phyloP scores from a whole-genome alignment of 2,329 filamentous ascomycete species.

The Hypoxylon sp. region DNA sequence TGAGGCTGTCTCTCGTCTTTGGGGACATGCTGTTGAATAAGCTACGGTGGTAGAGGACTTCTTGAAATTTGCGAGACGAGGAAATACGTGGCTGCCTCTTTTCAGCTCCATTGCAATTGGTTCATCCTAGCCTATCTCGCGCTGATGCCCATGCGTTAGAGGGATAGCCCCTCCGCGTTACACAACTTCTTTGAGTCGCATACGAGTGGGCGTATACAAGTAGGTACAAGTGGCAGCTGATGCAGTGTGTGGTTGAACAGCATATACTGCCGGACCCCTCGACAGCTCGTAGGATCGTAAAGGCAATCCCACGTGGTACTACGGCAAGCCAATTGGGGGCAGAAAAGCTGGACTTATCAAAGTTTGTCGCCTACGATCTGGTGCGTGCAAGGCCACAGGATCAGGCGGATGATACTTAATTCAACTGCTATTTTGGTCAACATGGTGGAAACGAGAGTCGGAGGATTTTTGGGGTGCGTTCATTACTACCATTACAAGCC shows the following conservation, averaged over 20 bases:
- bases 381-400: constrained; percentile 32
- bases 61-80: not conserved
- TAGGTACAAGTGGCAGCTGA: constrained; percentile 32
- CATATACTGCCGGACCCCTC: constrained; percentile 27
- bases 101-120: constrained; percentile 13
- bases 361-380: constrained; percentile 30
- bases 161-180: constrained; percentile 27
- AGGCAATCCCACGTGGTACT: constrained; percentile 39
- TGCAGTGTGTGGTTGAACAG: constrained; percentile 32
- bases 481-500: constrained; percentile 29
- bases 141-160: constrained; percentile 19
- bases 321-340: constrained; percentile 28
- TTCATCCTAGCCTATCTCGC: constrained; percentile 24
- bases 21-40: not conserved
- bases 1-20: not conserved
- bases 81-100: constrained; percentile 3
- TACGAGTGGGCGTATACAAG: constrained; percentile 14
- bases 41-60: not conserved
- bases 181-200: constrained; percentile 30
- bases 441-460: constrained; percentile 22
- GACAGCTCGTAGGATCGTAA: constrained; percentile 32
- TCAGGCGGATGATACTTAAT: constrained; percentile 33
- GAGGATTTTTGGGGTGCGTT: constrained; percentile 32
- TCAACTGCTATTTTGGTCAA: constrained; percentile 26
- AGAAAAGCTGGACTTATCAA: constrained; percentile 19